Base-by-base conservation (phyloP, 1,139 yeast genomes). In the Eremothecium sinecaudum region DNA sequence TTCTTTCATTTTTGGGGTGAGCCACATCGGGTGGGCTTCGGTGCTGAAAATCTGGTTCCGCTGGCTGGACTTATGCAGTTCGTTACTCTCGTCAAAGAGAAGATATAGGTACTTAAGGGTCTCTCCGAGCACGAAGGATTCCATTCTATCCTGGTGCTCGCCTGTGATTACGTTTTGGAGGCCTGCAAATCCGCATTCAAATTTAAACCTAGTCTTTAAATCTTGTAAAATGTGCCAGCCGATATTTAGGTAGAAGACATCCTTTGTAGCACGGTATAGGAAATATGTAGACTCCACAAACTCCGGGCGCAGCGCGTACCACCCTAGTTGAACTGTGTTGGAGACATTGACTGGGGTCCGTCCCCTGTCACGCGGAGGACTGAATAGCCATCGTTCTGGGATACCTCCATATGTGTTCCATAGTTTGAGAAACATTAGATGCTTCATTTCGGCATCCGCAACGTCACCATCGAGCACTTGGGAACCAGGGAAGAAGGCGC, bases 231-330 rank as follows among this genome's bases (percentile, higher is more conserved):
- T 63, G 16, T 74, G 63, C 36, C 71, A 72, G 1, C 95, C 97
- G 18, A 84, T 71, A 37, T 79, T 75, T 17, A 86, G 58, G 53
- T 78, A 86, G 56, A 84, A 67, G 1, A 95, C 95, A 52, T 87
- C 97, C 40, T 65, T 69, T 0, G 96, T 87, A 1, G 95, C 94
- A 32, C 81, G 64, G 50, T 80, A 86, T 13, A 87, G 61, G 50
- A 79, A 79, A 56, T 84, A 87, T 0, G 93, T 83, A 0, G 94
- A 80, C 53, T 87, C 97, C 24, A 83, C 68, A 47, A 86, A 83
- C 50, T 87, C 97, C 0, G 97, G 97, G 37, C 97, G 61, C 34
- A 87, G 63, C 1, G 95, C 94, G 50, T 84, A 87, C 95, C 95
- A 86, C 52, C 82, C 94, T 27, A 87, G 61, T 0, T 71, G 64